phyloP scores from a whole-genome alignment of 2,329 filamentous ascomycete species.

The Aspergillus sergii region DNA sequence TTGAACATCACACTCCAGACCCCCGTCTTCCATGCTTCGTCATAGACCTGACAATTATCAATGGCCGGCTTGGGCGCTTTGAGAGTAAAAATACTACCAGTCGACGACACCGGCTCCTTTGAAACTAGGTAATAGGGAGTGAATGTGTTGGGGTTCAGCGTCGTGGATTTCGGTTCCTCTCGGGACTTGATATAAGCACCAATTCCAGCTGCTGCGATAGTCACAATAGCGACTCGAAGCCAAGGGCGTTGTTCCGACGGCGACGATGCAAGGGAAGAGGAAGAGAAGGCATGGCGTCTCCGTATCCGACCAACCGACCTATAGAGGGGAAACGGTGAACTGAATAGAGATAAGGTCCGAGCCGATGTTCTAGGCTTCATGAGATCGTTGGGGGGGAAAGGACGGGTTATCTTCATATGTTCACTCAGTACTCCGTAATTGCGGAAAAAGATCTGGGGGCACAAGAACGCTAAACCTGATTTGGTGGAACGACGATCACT shows the following conservation, averaged over 20 bases:
- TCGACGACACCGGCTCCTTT: conserved; percentile 49
- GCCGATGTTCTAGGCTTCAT: conserved; percentile 24
- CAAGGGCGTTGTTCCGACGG: conserved; percentile 32
- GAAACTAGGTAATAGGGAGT: conserved; percentile 46
- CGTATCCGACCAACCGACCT: conserved; percentile 10
- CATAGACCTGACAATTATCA: conserved; percentile 42
- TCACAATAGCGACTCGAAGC: conserved; percentile 38
- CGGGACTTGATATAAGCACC: conserved; percentile 40
- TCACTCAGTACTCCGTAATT: neutral
- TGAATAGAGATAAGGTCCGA: conserved; percentile 20
- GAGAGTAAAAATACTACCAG: conserved; percentile 50
- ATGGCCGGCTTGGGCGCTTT: conserved; percentile 36
- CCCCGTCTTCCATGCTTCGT: conserved; percentile 60
- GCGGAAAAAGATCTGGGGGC: neutral
- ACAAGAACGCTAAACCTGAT: conserved; percentile 18
- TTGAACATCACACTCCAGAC: conserved; percentile 92
- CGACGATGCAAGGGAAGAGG: conserved; percentile 20
- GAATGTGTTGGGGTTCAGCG: conserved; percentile 42
- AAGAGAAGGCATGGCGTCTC: conserved; percentile 27
- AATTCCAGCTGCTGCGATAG: conserved; percentile 37
- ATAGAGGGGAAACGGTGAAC: conserved; percentile 15
- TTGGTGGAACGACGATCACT: conserved; percentile 7
- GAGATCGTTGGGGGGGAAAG: neutral
- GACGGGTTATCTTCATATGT: neutral
- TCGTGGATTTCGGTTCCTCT: conserved; percentile 27